These are phyloP conservation scores for Torulaspora maleeae DNA, from an alignment of 805 yeast species.

Conservation along the genomic window DNA sequence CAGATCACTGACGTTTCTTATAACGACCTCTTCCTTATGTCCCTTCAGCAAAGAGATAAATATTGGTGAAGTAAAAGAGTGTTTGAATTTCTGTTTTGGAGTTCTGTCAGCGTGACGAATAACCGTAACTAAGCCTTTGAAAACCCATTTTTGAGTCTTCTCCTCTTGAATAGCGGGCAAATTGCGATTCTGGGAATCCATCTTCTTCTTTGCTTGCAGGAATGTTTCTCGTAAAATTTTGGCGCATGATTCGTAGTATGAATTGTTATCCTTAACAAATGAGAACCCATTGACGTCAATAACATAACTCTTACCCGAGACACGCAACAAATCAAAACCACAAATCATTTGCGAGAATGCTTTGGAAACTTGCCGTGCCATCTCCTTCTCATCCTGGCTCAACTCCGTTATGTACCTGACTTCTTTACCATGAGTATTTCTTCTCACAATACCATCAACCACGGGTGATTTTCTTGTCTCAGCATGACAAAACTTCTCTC, in stretches of 20 bases:
- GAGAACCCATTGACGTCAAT: conserved; percentile 98
- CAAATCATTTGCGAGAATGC: conserved; percentile 91
- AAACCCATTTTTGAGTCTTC: conserved; percentile 82
- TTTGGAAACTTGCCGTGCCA: conserved; percentile 72
- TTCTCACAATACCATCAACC: conserved; percentile 96
- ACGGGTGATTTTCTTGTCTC: conserved; percentile 98
- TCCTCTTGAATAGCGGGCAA: conserved; percentile 38
- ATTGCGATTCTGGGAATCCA: conserved; percentile 39
- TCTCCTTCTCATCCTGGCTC: conserved; percentile 64
- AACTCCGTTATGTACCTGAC: conserved; percentile 83
- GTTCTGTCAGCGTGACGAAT: conserved; percentile 98
- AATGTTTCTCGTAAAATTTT: conserved; percentile 72
- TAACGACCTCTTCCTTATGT: conserved; percentile 92
- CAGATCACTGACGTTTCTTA: conserved; percentile 82
- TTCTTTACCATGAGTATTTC: conserved; percentile 97
- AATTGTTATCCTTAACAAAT: conserved; percentile 86
- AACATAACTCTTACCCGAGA: conserved; percentile 81
- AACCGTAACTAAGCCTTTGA: conserved; percentile 86
- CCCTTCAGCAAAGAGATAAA: conserved; percentile 87
- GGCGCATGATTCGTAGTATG: conserved; percentile 81
- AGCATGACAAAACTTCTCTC: conserved; percentile 87
- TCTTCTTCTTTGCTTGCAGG: conserved; percentile 50
- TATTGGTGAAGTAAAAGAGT: conserved; percentile 82
- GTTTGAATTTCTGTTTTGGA: conserved; percentile 96
- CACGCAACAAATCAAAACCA: conserved; percentile 92